phyloP scores from a whole-genome alignment of 805 yeast genomes.

The Myxozyma neglecta region DNA sequence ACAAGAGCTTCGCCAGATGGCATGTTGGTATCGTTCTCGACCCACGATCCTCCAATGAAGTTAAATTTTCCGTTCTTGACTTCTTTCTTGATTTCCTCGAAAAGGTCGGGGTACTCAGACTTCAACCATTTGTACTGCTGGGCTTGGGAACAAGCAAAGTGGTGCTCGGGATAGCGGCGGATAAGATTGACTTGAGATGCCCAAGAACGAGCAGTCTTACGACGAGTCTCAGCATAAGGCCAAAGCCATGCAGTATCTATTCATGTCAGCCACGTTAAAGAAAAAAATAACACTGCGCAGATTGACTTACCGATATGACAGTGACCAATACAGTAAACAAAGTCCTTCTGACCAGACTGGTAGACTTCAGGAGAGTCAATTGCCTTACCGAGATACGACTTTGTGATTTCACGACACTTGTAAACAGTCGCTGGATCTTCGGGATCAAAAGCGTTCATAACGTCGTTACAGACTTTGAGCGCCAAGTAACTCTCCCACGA shows the following conservation, averaged over 20 bases:
- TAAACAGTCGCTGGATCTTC: constrained; percentile 56
- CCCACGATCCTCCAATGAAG: constrained; percentile 98
- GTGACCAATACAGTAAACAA: constrained; percentile 85
- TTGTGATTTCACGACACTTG: constrained; percentile 66
- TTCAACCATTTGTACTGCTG: constrained; percentile 94
- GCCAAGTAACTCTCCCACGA: constrained; percentile 85
- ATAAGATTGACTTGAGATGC: constrained; percentile 83
- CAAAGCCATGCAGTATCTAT: constrained; percentile 95
- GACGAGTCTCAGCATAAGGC: constrained; percentile 97
- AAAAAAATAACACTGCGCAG: not conserved
- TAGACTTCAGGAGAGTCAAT: constrained; percentile 66
- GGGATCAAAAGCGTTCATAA: constrained; percentile 82
- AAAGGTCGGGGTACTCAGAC: constrained; percentile 81
- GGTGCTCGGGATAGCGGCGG: constrained; percentile 87
- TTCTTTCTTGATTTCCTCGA: constrained; percentile 55
- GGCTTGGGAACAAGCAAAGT: constrained; percentile 92
- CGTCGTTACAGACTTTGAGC: constrained; percentile 70
- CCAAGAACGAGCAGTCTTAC: constrained; percentile 94
- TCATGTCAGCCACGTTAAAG: not conserved
- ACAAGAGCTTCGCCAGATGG: constrained; percentile 92
- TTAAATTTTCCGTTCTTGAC: constrained; percentile 72
- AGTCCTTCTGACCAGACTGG: constrained; percentile 43
- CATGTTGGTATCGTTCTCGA: constrained; percentile 92
- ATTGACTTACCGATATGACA: constrained; percentile 46
- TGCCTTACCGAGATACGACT: constrained; percentile 61